Evolutionary conservation across 179 eudicot species (phyloP), one percentile per base, ranked within the genome.

Genomic region (Carnegiea gigantea): DNA sequence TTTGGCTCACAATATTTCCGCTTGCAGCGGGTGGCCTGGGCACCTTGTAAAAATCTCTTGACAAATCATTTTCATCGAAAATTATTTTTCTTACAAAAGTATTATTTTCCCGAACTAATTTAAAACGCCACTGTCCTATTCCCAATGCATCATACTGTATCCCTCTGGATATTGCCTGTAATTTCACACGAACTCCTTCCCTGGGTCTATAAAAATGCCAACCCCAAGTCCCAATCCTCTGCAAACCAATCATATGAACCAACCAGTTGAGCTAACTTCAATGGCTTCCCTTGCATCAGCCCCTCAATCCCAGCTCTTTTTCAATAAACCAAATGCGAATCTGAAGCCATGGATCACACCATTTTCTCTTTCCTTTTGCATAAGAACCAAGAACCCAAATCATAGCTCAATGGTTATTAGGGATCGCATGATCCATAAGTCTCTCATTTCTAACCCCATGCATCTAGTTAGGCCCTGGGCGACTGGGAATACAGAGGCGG

Each of bases 211-310:
- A 11, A 10, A 46, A 46, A 10, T 10, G 10, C 57, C 12, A 46
- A 46, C 49, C 49, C 49, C 12, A 7, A 46, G 49, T 44, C 36
- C 36, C 36, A 33, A 33, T 3, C 74, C 74, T 67, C 43, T 44
- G 21, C 80, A 53, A 60, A 7, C 49, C 49, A 46, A 46, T 46
- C 49, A 46, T 46, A 46, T 46, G 11, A 46, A 46, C 49, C 10
- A 46, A 46, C 49, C 12, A 46, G 12, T 10, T 46, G 1, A 46
- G 12, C 12, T 46, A 46, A 6, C 76, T 30, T 48, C 48, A 51
- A 91, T 92, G 96, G 90, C 91, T 80, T 91, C 95, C 9, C 51
- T 89, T 48, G 83, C 87, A 70, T 82, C 88, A 77, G 78, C 90
- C 75, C 82, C 88, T 36, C 93, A 86, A 75, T 77, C 90, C 77